Evolutionary conservation across 2,329 filamentous ascomycete species (phyloP), one percentile per base, ranked within the genome.

Genomic region (Fusarium multiceps): DNA sequence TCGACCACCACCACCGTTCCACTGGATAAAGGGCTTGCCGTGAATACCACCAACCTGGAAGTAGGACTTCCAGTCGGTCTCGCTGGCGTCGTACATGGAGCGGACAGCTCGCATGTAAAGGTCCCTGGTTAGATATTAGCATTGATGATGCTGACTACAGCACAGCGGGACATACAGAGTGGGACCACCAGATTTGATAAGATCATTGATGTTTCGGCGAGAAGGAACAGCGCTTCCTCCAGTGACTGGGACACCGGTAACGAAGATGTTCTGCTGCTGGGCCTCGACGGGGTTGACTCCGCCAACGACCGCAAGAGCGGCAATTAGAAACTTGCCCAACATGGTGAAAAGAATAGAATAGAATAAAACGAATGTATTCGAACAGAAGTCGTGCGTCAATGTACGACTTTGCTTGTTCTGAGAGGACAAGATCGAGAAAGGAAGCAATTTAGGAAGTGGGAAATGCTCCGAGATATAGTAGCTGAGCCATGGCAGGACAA

Each of bases 41-140:
- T 83, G 82, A 42, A 83, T 77, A 84, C 86, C 85, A 50, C 78
- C 75, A 59, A 88, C 75, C 57, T 85, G 81, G 69, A 86, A 88
- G 73, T 82, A 87, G 2, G 86, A 88, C 58, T 79, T 67, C 48
- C 79, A 78, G 40, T 87, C 80, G 7, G 76, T 73, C 55, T 83
- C 76, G 59, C 81, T 72, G 28, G 74, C 75, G 4, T 78, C 77
- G 58, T 86, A 82, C 66, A 87, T 78, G 23, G 79, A 76, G 37
- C 76, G 74, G 20, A 87, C 72, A 14, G 83, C 82, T 42, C 81
- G 81, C 25, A 88, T 78, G 68, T 85, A 85, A 8, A 88, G 79
- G 49, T 87, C 83, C 84, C 85, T 82, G 42, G 9, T 20, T 37
- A n/a, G 8, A 37, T 41, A 56, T 76, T 20, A 76, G 63, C 42